Conservation (phyloP, 352 stramenopile species). For the Aphanomyces cochlioides region DNA sequence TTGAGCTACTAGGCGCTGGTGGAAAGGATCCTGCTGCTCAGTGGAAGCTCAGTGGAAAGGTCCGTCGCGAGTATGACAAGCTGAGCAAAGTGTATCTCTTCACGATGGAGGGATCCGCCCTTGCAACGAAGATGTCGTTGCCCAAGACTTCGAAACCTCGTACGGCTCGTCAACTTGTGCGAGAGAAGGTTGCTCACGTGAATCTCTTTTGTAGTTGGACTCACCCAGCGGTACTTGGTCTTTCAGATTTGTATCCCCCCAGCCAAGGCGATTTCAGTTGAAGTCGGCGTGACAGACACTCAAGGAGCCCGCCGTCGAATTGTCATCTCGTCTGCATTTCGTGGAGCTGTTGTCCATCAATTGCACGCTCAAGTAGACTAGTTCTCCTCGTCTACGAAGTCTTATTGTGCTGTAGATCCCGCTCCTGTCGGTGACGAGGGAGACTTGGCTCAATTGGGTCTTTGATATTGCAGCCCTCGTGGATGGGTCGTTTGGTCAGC, state of each 20-base stretch:
- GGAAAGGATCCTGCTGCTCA: slow-evolving; percentile 59
- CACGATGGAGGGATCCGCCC: slow-evolving; percentile 56
- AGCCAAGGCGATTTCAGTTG: slow-evolving; percentile 62
- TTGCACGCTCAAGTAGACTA: slow-evolving; percentile 32
- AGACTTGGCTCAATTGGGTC: slow-evolving; percentile 74
- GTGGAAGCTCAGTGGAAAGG: slow-evolving; percentile 76
- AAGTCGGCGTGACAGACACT: slow-evolving; percentile 76
- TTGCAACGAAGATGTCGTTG: slow-evolving; percentile 78
- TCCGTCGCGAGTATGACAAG: slow-evolving; percentile 79
- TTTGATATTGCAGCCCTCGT: slow-evolving; percentile 68
- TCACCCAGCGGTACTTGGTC: slow-evolving; percentile 74
- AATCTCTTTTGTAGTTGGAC: slow-evolving; percentile 34
- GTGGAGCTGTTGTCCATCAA: slow-evolving; percentile 44
- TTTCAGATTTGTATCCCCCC: slow-evolving; percentile 62
- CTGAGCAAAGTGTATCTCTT: slow-evolving; percentile 71
- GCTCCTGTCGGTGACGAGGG: slow-evolving; percentile 46
- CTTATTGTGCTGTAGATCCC: slow-evolving; percentile 62
- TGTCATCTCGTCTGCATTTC: slow-evolving; percentile 74
- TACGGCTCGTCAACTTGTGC: slow-evolving; percentile 12
- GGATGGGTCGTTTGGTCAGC: slow-evolving; percentile 46
- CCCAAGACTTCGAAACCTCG: slow-evolving; percentile 45
- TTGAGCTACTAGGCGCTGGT: slow-evolving; percentile 77
- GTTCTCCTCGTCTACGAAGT: background rate
- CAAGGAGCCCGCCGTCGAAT: slow-evolving; percentile 69
- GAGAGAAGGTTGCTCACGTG: background rate